phyloP scores from a whole-genome alignment of 805 yeast species.

The Candida multigemmis region DNA sequence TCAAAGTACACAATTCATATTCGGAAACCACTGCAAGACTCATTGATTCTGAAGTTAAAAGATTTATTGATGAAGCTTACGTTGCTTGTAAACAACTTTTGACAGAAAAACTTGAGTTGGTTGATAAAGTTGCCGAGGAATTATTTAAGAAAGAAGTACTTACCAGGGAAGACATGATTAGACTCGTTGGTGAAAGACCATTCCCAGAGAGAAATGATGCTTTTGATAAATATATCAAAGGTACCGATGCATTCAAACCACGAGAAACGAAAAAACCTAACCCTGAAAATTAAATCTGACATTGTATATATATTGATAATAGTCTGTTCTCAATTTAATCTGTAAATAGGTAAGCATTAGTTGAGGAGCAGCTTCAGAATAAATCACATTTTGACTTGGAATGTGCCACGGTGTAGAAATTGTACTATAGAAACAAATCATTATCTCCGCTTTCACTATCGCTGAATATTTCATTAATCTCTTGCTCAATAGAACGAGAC shows the following conservation, averaged over 20 bases:
- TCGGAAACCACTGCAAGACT: constrained; percentile 66
- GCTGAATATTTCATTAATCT: too few species aligned
- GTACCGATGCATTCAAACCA: constrained; percentile 33
- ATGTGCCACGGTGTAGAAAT: too few species aligned
- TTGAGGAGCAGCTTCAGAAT: too few species aligned
- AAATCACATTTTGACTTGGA: too few species aligned
- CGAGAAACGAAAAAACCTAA: constrained; percentile 10
- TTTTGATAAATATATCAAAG: constrained; percentile 64
- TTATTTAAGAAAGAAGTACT: constrained; percentile 80
- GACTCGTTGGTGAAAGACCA: constrained; percentile 83
- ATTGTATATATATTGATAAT: constrained; percentile 1
- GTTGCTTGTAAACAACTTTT: constrained; percentile 60
- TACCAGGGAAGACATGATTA: constrained; percentile 89
- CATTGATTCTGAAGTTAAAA: constrained; percentile 77
- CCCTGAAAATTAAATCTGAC: constrained; percentile 2
- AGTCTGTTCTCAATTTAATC: constrained; percentile 1
- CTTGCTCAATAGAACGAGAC: too few species aligned
- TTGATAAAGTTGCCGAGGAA: constrained; percentile 81
- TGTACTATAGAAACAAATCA: too few species aligned
- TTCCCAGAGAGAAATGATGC: constrained; percentile 88
- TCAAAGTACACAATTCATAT: constrained; percentile 34
- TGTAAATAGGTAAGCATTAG: constrained; percentile 6
- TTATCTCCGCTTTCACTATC: too few species aligned
- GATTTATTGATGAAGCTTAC: constrained; percentile 71
- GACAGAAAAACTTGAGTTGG: constrained; percentile 61